phyloP scores from a whole-genome alignment of 805 yeast genomes.

The Lipomyces mesembrius region DNA sequence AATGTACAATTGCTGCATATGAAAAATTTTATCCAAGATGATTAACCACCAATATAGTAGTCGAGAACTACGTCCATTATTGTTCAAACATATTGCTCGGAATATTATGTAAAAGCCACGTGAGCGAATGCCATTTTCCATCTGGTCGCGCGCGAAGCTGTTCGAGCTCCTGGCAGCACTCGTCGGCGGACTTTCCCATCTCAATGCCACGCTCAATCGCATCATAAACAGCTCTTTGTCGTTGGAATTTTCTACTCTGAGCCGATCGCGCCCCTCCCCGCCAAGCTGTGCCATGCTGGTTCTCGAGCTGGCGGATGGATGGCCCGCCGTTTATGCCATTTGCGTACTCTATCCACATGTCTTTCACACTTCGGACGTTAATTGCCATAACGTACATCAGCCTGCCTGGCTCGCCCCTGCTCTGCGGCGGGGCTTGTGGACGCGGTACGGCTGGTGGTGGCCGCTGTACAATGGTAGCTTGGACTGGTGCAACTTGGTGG shows the following conservation, averaged over 20 bases:
- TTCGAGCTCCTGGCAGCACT: constrained; percentile 33
- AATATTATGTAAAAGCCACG: constrained; percentile 32
- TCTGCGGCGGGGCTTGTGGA: constrained; percentile 3
- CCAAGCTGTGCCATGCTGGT: constrained; percentile 35
- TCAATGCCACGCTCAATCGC: constrained; percentile 31
- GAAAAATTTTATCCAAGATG: neutral
- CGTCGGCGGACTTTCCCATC: constrained; percentile 29
- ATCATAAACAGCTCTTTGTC: constrained; percentile 30
- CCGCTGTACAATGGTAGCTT: constrained; percentile 4
- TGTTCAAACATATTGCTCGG: constrained; percentile 28
- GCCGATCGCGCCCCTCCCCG: constrained; percentile 37
- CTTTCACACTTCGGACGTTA: constrained; percentile 29
- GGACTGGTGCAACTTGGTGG: constrained; percentile 3
- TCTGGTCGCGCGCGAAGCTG: constrained; percentile 25
- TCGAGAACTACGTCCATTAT: neutral
- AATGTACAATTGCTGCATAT: neutral
- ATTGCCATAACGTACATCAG: constrained; percentile 34
- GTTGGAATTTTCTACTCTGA: constrained; percentile 33
- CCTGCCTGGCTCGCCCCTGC: neutral
- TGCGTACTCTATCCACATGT: constrained; percentile 36
- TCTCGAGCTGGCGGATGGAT: constrained; percentile 25
- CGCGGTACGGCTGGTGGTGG: neutral
- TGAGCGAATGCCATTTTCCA: constrained; percentile 28
- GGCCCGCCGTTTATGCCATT: constrained; percentile 34
- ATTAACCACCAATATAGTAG: neutral